A percentile compares a stretch with the other conserved stretches of the same genome.
Conservation (phyloP, 2,329 filamentous ascomycete genomes). For the Talaromyces amestolkiae region DNA sequence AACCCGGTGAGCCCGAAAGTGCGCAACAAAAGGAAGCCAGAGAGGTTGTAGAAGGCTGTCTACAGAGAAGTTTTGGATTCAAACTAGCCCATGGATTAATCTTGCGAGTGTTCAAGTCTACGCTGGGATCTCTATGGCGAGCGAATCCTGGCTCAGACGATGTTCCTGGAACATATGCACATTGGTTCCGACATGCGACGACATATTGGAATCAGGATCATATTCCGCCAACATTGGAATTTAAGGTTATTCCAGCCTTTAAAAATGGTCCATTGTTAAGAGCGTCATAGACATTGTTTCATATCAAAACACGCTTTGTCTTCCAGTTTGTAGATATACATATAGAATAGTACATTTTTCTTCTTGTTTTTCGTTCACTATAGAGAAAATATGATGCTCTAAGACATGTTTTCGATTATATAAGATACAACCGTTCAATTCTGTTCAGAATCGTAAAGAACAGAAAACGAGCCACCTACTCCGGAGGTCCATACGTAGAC, state of each 20-base stretch:
- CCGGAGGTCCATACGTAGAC: neutral
- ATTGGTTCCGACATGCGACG: constrained; percentile 53
- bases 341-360: too few species aligned
- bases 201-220: constrained; percentile 46
- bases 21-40: constrained; percentile 50
- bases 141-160: constrained; percentile 50
- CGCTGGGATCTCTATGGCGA: constrained; percentile 55
- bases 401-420: too few species aligned
- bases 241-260: neutral
- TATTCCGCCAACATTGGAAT: constrained; percentile 31
- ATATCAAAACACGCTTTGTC: too few species aligned
- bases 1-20: constrained; percentile 40
- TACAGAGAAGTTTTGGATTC: constrained; percentile 54
- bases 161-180: constrained; percentile 53
- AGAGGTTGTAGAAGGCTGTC: constrained; percentile 52
- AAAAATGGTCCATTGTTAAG: constrained; percentile 17
- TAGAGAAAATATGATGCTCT: neutral
- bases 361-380: neutral
- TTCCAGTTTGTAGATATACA: too few species aligned
- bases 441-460: too few species aligned
- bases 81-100: constrained; percentile 58
- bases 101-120: constrained; percentile 49
- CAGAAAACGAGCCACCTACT: neutral
- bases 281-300: neutral
- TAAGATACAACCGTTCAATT: too few species aligned